Percentiles rank a stretch among this genome's conserved stretches.
These are phyloP conservation scores for Lactifluus rugatus DNA, from an alignment of 768 basidiomycete species.

Conservation along the genomic window DNA sequence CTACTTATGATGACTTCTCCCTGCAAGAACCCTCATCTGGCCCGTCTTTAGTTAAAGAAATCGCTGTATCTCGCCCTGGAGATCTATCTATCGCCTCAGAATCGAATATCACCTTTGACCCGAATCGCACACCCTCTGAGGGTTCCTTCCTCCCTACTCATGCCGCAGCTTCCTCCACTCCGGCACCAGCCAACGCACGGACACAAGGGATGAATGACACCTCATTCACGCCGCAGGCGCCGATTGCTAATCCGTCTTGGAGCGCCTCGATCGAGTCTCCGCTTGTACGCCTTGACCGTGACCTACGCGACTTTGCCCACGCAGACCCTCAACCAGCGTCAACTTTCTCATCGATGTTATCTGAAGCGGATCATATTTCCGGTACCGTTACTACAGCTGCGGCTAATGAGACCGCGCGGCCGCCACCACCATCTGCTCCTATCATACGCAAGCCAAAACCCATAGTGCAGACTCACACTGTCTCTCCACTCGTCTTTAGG, in stretches of 20 bases:
- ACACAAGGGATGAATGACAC: neutral
- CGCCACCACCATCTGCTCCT: neutral
- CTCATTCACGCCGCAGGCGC: neutral
- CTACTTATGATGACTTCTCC: slow-evolving; percentile 54
- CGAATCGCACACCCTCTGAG: slow-evolving; percentile 47
- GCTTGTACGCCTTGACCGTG: slow-evolving; percentile 53
- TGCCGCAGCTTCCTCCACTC: slow-evolving; percentile 71
- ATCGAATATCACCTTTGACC: slow-evolving; percentile 23
- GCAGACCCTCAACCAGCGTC: slow-evolving; percentile 29
- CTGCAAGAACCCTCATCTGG: slow-evolving; percentile 21
- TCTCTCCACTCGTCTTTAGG: slow-evolving; percentile 45
- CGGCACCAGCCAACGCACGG: slow-evolving; percentile 33
- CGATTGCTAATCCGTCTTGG: slow-evolving; percentile 46
- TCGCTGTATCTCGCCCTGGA: neutral
- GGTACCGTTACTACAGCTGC: neutral
- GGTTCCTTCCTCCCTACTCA: slow-evolving; percentile 67
- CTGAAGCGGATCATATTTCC: slow-evolving; percentile 11
- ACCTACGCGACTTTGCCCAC: slow-evolving; percentile 45
- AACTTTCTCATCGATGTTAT: slow-evolving; percentile 19
- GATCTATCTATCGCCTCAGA: slow-evolving; percentile 17
- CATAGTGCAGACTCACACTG: slow-evolving; percentile 18
- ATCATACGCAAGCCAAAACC: neutral
- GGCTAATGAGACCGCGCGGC: neutral
- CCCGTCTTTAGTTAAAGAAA: neutral
- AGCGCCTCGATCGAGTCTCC: slow-evolving; percentile 67